Evolutionary conservation across 371 early-diverging fungal species (phyloP), one percentile per base, ranked within the genome.

Genomic region (Mortierella sp.): DNA sequence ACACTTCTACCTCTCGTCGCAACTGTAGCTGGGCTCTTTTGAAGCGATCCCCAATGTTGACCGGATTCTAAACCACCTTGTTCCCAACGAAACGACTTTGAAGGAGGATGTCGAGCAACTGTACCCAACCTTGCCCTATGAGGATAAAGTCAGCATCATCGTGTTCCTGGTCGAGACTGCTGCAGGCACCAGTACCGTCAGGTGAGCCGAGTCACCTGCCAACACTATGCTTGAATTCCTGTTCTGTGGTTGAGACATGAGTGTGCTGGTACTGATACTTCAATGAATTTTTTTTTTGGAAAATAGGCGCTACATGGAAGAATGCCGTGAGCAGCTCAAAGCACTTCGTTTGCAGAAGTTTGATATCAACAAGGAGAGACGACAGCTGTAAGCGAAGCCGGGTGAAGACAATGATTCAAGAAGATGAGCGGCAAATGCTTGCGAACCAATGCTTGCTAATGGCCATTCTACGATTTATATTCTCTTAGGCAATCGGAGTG

Each of bases 311-410:
- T 95, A 93, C 80, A 91, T 96, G 88, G 95, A 93, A 47, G 86
- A 92, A 74, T 94, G 95, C 71, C 91, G 93, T 54, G 94, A 95
- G 48, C 89, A 91, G n/a, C 81, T 93, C 72, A 91, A 92, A 2
- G 93, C 90, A 50, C 89, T 95, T 34, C 89, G 93, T 74, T 90
- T 92, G 74, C 94, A 91, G 83, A 90, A 92, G 68, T 87, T 93
- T n/a, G 95, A 95, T 24, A 65, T 94, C 34, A 92, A 92, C 72
- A 91, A 93, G 80, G 95, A 95, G 70, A 82, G 90, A 31, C 92
- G 91, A 73, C 79, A 74, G 45, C 45, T 84, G 87, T 84, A 78
- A 84, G 81, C 70, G 0, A 47, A 48, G 19, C 9, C 24, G 38
- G 11, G 26, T 1, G 34, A 11, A 42, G 4, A n/a, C 26, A 38